These are phyloP conservation scores for Penicillium sp. DNA, from an alignment of 2,329 filamentous ascomycete genomes.

Conservation along the genomic window DNA sequence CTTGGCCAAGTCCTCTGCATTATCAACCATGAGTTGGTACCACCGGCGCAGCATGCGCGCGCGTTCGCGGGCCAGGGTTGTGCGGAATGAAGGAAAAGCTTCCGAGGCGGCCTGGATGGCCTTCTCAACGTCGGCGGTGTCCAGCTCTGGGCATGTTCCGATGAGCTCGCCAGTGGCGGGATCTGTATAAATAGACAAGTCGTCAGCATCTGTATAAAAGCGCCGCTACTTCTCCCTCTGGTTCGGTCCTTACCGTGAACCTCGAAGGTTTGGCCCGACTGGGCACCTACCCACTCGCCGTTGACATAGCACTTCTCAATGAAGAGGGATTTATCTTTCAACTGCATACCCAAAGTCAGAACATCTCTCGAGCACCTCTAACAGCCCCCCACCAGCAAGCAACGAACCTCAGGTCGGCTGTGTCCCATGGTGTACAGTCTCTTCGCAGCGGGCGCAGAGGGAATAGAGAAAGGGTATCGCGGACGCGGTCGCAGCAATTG, in stretches of 20 bases:
- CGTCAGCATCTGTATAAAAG: neutral
- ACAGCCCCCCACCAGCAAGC: neutral
- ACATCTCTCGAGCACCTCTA: neutral
- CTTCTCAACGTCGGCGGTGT: constrained; percentile 72
- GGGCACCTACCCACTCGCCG: constrained; percentile 85
- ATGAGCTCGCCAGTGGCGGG: constrained; percentile 81
- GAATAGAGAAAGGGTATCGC: constrained; percentile 43
- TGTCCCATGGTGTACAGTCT: constrained; percentile 49
- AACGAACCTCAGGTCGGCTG: constrained; percentile 45
- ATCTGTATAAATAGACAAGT: constrained; percentile 55
- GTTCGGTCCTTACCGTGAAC: constrained; percentile 62
- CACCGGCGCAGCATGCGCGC: constrained; percentile 66
- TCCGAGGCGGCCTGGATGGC: constrained; percentile 82
- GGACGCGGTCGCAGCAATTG: constrained; percentile 41
- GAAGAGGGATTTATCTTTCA: constrained; percentile 78
- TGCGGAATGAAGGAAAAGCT: constrained; percentile 66
- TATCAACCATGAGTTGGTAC: constrained; percentile 69
- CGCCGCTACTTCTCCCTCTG: neutral
- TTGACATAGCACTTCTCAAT: constrained; percentile 87
- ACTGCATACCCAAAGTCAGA: constrained; percentile 48
- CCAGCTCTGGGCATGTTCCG: constrained; percentile 80
- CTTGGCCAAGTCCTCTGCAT: constrained; percentile 66
- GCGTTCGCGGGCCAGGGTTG: constrained; percentile 63
- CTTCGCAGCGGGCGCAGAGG: constrained; percentile 36
- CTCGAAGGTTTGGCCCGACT: constrained; percentile 89